Conservation (phyloP, 768 basidiomycete species). For the Lyophyllum semitale region DNA sequence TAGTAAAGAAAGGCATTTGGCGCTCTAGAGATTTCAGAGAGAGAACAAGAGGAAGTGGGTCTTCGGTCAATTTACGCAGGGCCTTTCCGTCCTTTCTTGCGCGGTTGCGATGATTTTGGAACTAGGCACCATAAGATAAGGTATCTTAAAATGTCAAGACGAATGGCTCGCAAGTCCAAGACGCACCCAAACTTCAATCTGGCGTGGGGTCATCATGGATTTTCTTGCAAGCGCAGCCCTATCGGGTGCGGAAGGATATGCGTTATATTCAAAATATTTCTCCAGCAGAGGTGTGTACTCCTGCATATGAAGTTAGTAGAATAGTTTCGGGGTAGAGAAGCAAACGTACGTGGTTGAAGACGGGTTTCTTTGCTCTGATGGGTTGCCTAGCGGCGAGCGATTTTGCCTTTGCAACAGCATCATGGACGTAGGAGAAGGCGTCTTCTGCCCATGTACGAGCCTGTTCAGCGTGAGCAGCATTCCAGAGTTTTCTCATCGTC, state of each 20-base stretch:
- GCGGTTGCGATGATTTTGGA: constrained; percentile 54
- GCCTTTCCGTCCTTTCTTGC: constrained; percentile 30
- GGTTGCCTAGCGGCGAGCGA: neutral
- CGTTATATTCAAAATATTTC: constrained; percentile 49
- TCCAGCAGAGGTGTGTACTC: too few relatives aligned
- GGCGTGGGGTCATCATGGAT: constrained; percentile 41
- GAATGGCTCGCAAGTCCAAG: neutral
- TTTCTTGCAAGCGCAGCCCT: constrained; percentile 41
- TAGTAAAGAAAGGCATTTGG: constrained; percentile 27
- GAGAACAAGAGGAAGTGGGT: constrained; percentile 20
- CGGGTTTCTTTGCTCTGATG: neutral
- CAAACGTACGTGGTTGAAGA: constrained; percentile 8
- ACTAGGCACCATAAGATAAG: constrained; percentile 33
- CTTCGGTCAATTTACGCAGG: constrained; percentile 19
- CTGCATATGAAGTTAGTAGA: neutral
- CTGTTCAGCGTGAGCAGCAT: neutral
- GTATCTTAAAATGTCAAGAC: neutral
- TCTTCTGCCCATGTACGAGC: constrained; percentile 4
- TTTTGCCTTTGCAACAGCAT: neutral
- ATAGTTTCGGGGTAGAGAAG: neutral
- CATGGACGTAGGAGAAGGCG: neutral
- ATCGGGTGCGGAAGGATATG: constrained; percentile 46
- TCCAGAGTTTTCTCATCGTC: neutral
- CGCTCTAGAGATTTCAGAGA: constrained; percentile 22
- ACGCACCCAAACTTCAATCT: constrained; percentile 60